Percentiles rank a stretch among this genome's conserved stretches.
These are phyloP conservation scores for Citrus cavaleriei DNA, from an alignment of 345 rosid species.

Conservation along the genomic window DNA sequence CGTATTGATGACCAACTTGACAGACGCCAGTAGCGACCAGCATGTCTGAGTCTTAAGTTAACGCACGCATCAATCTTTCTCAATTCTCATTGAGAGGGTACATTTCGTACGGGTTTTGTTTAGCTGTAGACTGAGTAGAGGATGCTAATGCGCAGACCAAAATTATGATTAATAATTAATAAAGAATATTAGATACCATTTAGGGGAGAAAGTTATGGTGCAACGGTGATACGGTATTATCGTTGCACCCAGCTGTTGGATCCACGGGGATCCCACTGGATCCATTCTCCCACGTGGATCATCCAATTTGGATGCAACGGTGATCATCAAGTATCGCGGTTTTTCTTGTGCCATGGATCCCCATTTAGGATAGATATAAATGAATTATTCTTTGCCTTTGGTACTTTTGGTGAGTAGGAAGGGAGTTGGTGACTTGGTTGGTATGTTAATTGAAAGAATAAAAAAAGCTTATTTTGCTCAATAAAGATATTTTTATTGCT, in stretches of 20 bases:
- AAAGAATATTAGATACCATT: neutral
- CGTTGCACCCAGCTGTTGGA: no score
- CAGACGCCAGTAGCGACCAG: neutral
- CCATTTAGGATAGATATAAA: neutral
- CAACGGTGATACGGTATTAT: no score
- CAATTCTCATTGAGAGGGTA: neutral
- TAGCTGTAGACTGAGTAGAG: neutral
- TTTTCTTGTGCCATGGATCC: no score
- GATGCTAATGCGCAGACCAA: neutral
- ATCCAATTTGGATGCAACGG: no score
- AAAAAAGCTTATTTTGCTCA: neutral
- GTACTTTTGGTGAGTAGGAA: neutral
- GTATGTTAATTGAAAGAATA: neutral
- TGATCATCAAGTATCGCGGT: no score
- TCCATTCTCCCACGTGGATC: no score
- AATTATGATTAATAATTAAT: neutral
- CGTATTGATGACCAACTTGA: conserved; percentile 16
- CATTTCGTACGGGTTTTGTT: neutral
- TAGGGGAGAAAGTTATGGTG: no score
- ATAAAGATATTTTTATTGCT: neutral
- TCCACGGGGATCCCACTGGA: no score
- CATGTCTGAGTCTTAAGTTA: neutral
- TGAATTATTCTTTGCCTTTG: neutral
- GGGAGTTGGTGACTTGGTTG: neutral
- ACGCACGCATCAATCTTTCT: no score